Evolutionary conservation across 2,329 filamentous ascomycete genomes (phyloP), one percentile per base, ranked within the genome.

Genomic region (Lachnellula subtilissima): DNA sequence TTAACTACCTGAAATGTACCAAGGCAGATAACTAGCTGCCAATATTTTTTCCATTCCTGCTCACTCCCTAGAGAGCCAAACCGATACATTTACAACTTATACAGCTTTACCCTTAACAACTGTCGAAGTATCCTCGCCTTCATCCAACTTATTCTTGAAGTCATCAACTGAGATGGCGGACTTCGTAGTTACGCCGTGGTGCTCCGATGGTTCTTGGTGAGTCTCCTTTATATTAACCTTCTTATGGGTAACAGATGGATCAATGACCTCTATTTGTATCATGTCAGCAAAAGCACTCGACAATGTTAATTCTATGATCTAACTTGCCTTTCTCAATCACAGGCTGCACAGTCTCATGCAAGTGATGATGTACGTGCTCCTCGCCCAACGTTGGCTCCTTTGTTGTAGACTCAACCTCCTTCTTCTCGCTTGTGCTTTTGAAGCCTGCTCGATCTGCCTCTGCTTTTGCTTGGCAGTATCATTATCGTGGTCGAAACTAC

Each of bases 161-260:
- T 89, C 85, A 0, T 77, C 74, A 65, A 89, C 75, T 23, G 76
- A 82, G 69, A 88, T 82, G 11, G 80, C 71, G 1, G 86, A 86
- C 0, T 89, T 76, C 2, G 80, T 77, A 0, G 85, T 84, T 1
- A 83, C 78, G 42, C 78, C 75, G 65, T 90, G 86, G 67, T 87
- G 81, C 54, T 86, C 76, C 1, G 85, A 75, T 8, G 78, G 75
- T 49, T 85, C 82, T 64, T 88, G 83, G 67, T 89, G 86, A 2
- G 80, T 79, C 72, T 90, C 87, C 62, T 89, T 86, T 42, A 89
- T 79, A 0, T 86, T 86, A 0, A 86, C 76, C 1, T 84, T 88
- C 22, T 84, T 88, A 74, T 90, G 87, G 0, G 88, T 76, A 3
- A 89, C 78, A 15, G 82, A 76, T 1, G 84, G 84, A 60, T 86